Evolutionary conservation across 345 rosid genomes (phyloP), one percentile per base, ranked within the genome.

Genomic region (Clausena lansium): DNA sequence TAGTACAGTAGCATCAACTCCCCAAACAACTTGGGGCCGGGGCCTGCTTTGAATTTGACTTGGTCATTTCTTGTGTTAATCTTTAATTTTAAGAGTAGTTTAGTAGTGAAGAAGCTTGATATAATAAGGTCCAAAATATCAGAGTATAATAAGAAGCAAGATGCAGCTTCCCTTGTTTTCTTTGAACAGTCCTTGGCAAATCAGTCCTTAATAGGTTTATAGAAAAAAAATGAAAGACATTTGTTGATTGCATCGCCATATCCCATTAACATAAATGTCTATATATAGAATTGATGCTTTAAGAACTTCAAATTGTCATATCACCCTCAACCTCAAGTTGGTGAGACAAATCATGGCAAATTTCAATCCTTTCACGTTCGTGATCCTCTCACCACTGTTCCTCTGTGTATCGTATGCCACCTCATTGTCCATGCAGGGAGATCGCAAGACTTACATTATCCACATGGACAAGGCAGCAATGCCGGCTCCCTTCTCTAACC

Each of bases 401-500:
- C 30, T 87, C 36, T 75, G 78, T 59, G 71, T 67, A 33, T 60
- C 81, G 2, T 9, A 24, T 33, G 76, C 75, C 73, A 11, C 70
- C 36, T 67, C 75, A n/a, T 60, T 25, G 1, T 63, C 80, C 20
- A 47, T 66, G 1, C 28, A 68, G 11, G 74, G 57, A 67, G 82
- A 38, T 5, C 57, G 70, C 1, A 78, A 65, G 47, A 61, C 87
- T 70, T 88, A 84, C 74, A 83, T 86, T 7, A 70, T 88, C 80
- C 91, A 86, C 64, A 83, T 87, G 91, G 87, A 86, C 72, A 78
- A 79, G 67, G 81, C 81, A 15, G 85, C 83, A 67, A 81, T 68
- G 78, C 86, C 94, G 1, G 33, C 76, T 27, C 3, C 60, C 2
- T 87, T 83, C 85, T 76, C 81, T 19, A 7, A 65, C 52, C 87